Conservation (phyloP, 1,139 yeast species). For the Magnusiomyces fungicola region DNA sequence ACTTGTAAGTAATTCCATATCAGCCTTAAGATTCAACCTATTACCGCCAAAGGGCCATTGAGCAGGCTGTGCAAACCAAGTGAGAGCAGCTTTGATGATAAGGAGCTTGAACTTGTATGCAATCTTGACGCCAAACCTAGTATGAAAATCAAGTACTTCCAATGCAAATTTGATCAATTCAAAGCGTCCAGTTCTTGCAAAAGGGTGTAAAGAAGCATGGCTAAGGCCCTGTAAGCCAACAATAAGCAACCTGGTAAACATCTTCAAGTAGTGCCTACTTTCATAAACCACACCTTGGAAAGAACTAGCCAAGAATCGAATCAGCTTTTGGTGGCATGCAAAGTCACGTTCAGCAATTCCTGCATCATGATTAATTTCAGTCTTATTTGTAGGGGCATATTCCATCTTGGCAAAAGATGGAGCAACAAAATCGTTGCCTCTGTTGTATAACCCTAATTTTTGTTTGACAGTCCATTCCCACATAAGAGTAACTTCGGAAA, state of each 20-base stretch:
- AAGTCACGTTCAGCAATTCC: conserved; percentile 43
- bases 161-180: conserved; percentile 66
- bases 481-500: conserved; percentile 58
- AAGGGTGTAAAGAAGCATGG: conserved; percentile 73
- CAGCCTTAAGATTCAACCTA: conserved; percentile 61
- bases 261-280: conserved; percentile 60
- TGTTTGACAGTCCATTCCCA: conserved; percentile 64
- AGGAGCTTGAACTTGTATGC: conserved; percentile 42
- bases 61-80: conserved; percentile 66
- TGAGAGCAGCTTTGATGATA: conserved; percentile 58
- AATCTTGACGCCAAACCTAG: conserved; percentile 28
- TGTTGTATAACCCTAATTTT: conserved; percentile 59
- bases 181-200: conserved; percentile 65
- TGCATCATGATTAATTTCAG: conserved; percentile 49
- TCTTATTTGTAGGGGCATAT: conserved; percentile 76
- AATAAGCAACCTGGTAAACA: conserved; percentile 57
- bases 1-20: conserved; percentile 45
- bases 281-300: conserved; percentile 75
- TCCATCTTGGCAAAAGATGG: conserved; percentile 77
- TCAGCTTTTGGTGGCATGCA: conserved; percentile 66
- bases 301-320: conserved; percentile 65
- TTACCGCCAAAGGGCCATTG: conserved; percentile 85
- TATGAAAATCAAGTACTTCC: conserved; percentile 54
- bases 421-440: conserved; percentile 46
- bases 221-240: conserved; percentile 48